phyloP scores from a whole-genome alignment of 2,329 filamentous ascomycete genomes.

The Phaeosphaeriaceae sp. region DNA sequence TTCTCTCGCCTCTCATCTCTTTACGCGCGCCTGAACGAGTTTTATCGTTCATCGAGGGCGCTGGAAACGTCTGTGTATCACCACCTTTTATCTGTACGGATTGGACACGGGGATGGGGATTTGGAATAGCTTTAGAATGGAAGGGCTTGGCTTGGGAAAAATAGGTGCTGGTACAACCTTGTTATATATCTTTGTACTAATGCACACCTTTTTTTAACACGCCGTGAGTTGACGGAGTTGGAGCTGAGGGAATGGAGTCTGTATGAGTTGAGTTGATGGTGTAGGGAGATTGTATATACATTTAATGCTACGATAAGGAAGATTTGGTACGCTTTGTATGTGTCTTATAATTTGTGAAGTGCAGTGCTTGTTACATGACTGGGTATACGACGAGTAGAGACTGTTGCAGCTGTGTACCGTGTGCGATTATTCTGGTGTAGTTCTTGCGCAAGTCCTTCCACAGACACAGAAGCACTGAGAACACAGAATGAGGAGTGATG shows the following conservation, averaged over 20 bases:
- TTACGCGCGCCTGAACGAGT: slow-evolving; percentile 21
- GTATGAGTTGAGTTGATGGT: neutral
- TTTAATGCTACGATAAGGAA: slow-evolving; percentile 20
- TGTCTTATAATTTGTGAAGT: too few relatives aligned
- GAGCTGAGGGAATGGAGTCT: slow-evolving; percentile 5
- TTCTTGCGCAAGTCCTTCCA: too few relatives aligned
- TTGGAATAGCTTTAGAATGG: slow-evolving; percentile 16
- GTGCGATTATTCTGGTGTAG: too few relatives aligned
- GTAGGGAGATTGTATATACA: slow-evolving; percentile 24
- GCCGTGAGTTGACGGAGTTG: neutral
- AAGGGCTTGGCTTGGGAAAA: neutral
- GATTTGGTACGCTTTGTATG: neutral
- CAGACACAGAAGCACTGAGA: too few relatives aligned
- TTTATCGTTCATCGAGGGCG: slow-evolving; percentile 20
- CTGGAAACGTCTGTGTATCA: slow-evolving; percentile 41
- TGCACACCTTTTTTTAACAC: slow-evolving; percentile 4
- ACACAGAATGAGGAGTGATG: too few relatives aligned
- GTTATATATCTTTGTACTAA: slow-evolving; percentile 19
- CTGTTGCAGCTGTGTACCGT: too few relatives aligned
- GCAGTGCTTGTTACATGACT: too few relatives aligned
- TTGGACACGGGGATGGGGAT: slow-evolving; percentile 9
- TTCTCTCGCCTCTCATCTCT: slow-evolving; percentile 36
- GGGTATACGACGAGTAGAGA: too few relatives aligned
- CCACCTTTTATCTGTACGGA: slow-evolving; percentile 31
- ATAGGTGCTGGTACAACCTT: slow-evolving; percentile 31